Percentiles rank a stretch among this genome's conserved stretches.
Conservation (phyloP, 179 eudicot species). For the Pouteria campechiana region DNA sequence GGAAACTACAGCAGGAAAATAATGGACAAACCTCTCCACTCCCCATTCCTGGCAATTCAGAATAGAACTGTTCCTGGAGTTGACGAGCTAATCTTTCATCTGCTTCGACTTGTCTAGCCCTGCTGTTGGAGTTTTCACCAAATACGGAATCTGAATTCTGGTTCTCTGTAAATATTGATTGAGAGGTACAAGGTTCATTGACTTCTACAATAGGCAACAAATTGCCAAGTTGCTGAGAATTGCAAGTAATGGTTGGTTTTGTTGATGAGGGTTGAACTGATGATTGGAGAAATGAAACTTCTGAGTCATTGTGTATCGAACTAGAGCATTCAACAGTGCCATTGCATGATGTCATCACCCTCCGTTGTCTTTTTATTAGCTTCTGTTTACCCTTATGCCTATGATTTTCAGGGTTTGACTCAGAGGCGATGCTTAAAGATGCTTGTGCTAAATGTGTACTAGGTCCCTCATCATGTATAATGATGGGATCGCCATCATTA, state of each 20-base stretch:
- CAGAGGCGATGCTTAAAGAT: too few species aligned
- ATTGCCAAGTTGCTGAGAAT: slow-evolving; percentile 9
- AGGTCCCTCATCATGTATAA: too few species aligned
- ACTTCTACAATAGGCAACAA: slow-evolving; percentile 25
- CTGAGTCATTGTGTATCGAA: slow-evolving; percentile 15
- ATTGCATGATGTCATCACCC: too few species aligned
- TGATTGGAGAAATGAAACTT: slow-evolving; percentile 30
- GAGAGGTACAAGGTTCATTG: slow-evolving; percentile 36
- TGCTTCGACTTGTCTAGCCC: slow-evolving; percentile 57
- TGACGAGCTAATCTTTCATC: slow-evolving; percentile 89
- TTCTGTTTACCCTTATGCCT: too few species aligned
- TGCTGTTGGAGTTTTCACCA: slow-evolving; percentile 34
- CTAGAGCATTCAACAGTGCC: slow-evolving; percentile 25
- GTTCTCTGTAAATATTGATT: slow-evolving; percentile 13
- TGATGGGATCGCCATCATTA: too few species aligned
- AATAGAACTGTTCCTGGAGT: slow-evolving; percentile 86
- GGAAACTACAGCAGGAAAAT: background rate
- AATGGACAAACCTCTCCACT: slow-evolving; percentile 33
- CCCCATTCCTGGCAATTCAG: slow-evolving; percentile 41
- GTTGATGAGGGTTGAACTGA: slow-evolving; percentile 27
- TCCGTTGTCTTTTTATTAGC: too few species aligned
- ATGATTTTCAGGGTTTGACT: too few species aligned
- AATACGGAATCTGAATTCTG: slow-evolving; percentile 1
- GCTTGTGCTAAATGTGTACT: too few species aligned
- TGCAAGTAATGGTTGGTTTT: slow-evolving; percentile 19